Conservation (phyloP, 192 early-diverging fungal species). For the Chytriomyces sp. region DNA sequence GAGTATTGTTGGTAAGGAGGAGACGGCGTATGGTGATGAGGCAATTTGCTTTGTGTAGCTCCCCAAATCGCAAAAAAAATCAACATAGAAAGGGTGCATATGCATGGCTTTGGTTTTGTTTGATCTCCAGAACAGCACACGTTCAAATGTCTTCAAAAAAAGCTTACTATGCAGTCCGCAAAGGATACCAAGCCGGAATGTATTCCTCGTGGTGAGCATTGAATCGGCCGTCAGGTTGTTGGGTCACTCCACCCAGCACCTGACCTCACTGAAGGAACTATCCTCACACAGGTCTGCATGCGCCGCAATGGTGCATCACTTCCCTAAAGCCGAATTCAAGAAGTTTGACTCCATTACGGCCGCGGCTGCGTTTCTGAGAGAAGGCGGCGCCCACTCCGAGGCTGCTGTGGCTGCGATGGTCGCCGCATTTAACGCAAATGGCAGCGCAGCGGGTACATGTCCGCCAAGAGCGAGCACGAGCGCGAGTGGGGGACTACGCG, state of each 20-base stretch:
- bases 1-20: constrained; percentile 27
- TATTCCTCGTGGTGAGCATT: not conserved
- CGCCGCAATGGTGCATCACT: not conserved
- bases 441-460: not conserved
- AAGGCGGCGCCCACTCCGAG: too few relatives aligned
- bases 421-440: not conserved
- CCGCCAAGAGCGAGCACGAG: not conserved
- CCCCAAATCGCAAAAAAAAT: too few relatives aligned
- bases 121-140: not conserved
- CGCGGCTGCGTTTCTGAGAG: not conserved
- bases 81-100: too few relatives aligned
- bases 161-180: not conserved
- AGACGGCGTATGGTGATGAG: constrained; percentile 37
- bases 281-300: too few relatives aligned
- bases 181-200: not conserved
- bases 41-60: constrained; percentile 31
- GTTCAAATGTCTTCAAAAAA: not conserved
- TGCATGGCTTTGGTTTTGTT: not conserved
- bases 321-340: not conserved
- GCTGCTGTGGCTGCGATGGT: not conserved
- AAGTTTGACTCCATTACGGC: not conserved
- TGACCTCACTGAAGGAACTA: not conserved
- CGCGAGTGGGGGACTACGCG: not conserved
- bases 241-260: not conserved
- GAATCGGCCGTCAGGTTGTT: too few relatives aligned